A percentile compares a stretch with the other conserved stretches of the same genome.
Evolutionary conservation across 2,329 filamentous ascomycete genomes (phyloP).

Genomic region (Saccharata proteae): DNA sequence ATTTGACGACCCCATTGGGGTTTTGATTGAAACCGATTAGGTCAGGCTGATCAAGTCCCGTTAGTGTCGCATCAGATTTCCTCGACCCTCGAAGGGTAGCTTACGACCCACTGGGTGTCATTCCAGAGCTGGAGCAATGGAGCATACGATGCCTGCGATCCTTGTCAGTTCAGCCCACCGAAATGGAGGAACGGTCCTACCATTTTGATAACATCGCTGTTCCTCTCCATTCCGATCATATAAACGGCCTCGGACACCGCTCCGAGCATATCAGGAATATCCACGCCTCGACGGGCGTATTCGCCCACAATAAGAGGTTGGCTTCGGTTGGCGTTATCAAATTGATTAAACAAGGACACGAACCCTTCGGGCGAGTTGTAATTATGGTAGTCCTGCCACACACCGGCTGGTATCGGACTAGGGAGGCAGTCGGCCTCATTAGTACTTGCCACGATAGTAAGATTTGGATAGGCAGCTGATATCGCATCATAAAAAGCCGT

Average conservation of each 20-base stretch:
- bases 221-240: constrained; percentile 53
- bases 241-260: constrained; percentile 54
- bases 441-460: constrained; percentile 43
- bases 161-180: too few relatives aligned
- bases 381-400: constrained; percentile 36
- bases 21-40: constrained; percentile 3
- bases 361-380: constrained; percentile 28
- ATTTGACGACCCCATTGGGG: constrained; percentile 1
- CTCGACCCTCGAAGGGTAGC: too few relatives aligned
- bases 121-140: constrained; percentile 7
- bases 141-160: constrained; percentile 5
- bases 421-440: constrained; percentile 14
- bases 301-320: constrained; percentile 7
- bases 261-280: constrained; percentile 20
- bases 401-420: constrained; percentile 18
- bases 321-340: constrained; percentile 3
- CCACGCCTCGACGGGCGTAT: not conserved
- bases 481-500: constrained; percentile 49
- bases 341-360: constrained; percentile 38
- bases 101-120: constrained; percentile 6
- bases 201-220: constrained; percentile 40
- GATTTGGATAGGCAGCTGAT: constrained; percentile 42
- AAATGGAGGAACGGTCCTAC: too few relatives aligned
- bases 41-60: too few relatives aligned
- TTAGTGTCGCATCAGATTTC: too few relatives aligned